phyloP scores from a whole-genome alignment of 2,329 filamentous ascomycete genomes.

The Capronia americana region DNA sequence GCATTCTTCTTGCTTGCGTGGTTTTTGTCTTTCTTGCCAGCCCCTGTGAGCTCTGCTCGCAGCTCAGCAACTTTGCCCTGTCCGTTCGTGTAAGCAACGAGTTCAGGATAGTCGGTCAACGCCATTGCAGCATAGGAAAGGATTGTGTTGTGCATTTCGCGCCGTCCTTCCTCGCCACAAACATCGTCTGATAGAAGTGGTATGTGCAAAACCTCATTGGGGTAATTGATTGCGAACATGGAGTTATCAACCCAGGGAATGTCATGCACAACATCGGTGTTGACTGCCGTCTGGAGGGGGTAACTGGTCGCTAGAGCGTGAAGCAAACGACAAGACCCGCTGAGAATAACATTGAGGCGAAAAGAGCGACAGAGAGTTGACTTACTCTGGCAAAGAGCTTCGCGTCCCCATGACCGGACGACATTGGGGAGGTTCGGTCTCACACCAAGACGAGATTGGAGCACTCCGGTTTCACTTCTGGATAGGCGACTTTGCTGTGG shows the following conservation, averaged over 20 bases:
- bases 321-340: neutral
- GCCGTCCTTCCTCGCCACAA: neutral
- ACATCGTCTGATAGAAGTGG: neutral
- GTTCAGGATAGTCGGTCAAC: conserved; percentile 8
- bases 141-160: conserved; percentile 6
- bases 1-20: conserved; percentile 94
- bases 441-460: neutral
- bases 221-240: neutral
- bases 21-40: conserved; percentile 98
- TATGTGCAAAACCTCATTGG: neutral
- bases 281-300: neutral
- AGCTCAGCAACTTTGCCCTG: conserved; percentile 99
- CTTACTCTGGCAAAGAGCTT: conserved; percentile 98
- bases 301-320: neutral
- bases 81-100: conserved; percentile 40
- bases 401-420: conserved; percentile 84
- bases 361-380: conserved; percentile 41
- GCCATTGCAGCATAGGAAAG: conserved; percentile 3
- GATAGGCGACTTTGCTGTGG: neutral
- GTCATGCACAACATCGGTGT: neutral
- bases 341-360: conserved; percentile 30
- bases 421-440: conserved; percentile 54
- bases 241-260: neutral
- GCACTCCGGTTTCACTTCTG: conserved; percentile 6
- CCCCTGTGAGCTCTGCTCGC: conserved; percentile 89